Evolutionary conservation across 306 rosid species (phyloP).

Genomic region (Cercis canadensis): DNA sequence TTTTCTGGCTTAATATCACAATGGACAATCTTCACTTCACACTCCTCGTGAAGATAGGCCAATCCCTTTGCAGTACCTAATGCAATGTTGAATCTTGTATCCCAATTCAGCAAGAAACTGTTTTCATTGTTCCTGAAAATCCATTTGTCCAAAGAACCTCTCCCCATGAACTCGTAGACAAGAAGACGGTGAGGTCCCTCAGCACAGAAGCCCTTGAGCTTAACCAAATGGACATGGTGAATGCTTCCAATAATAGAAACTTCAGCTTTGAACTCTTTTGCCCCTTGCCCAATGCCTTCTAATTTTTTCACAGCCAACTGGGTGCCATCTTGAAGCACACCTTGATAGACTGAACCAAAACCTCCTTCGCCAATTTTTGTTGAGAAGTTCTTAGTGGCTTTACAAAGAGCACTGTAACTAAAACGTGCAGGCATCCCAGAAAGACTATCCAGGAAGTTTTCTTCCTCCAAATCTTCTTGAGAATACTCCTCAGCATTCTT

Average conservation of each 20-base stretch:
- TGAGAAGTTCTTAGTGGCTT: constrained; percentile 75
- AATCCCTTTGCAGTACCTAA: constrained; percentile 89
- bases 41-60: constrained; percentile 93
- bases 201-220: constrained; percentile 68
- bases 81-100: constrained; percentile 80
- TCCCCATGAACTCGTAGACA: constrained; percentile 75
- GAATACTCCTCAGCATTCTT: constrained; percentile 38
- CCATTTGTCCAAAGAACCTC: constrained; percentile 82
- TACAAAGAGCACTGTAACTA: constrained; percentile 62
- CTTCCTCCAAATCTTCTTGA: constrained; percentile 66
- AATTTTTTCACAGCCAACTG: constrained; percentile 89
- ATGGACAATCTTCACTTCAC: constrained; percentile 83
- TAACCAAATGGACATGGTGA: constrained; percentile 83
- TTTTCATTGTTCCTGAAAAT: constrained; percentile 66
- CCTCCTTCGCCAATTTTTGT: constrained; percentile 91
- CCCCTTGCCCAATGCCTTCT: constrained; percentile 89
- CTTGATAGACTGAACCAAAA: constrained; percentile 86
- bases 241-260: constrained; percentile 91
- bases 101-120: constrained; percentile 69
- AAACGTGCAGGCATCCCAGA: constrained; percentile 72
- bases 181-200: constrained; percentile 75
- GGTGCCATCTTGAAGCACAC: constrained; percentile 75
- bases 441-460: constrained; percentile 72
- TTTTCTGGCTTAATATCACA: constrained; percentile 91
- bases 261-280: constrained; percentile 88